Conservation (phyloP, 192 early-diverging fungal species). For the Podila epicladia region DNA sequence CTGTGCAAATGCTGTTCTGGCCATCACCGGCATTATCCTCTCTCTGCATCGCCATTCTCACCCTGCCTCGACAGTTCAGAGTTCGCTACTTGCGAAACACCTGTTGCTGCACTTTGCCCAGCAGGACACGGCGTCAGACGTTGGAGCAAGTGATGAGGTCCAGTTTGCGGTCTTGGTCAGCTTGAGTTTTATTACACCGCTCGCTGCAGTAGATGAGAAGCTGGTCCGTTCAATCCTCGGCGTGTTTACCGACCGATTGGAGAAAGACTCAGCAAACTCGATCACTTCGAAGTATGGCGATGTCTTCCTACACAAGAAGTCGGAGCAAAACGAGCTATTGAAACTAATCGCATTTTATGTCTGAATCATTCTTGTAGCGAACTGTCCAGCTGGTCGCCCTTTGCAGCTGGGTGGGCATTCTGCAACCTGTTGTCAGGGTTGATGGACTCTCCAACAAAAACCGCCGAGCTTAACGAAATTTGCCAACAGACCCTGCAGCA, state of each 20-base stretch:
- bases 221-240: slow-evolving; percentile 36
- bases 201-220: slow-evolving; percentile 51
- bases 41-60: slow-evolving; percentile 33
- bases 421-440: slow-evolving; percentile 49
- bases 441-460: slow-evolving; percentile 48
- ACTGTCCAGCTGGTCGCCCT: slow-evolving; percentile 44
- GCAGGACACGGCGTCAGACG: slow-evolving; percentile 22
- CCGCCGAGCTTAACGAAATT: slow-evolving; percentile 27
- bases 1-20: slow-evolving; percentile 51
- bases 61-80: slow-evolving; percentile 37
- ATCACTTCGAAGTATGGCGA: slow-evolving; percentile 9
- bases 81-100: slow-evolving; percentile 33
- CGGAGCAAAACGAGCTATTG: no score
- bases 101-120: slow-evolving; percentile 44
- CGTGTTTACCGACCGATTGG: slow-evolving; percentile 32
- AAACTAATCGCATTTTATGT: no score
- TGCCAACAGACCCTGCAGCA: slow-evolving; percentile 36
- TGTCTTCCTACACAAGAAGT: neutral
- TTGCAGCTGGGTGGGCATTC: slow-evolving; percentile 52
- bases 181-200: slow-evolving; percentile 48
- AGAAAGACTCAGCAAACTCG: slow-evolving; percentile 5
- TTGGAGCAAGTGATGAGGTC: slow-evolving; percentile 54
- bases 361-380: slow-evolving; percentile 12
- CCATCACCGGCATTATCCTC: slow-evolving; percentile 52
- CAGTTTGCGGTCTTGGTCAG: slow-evolving; percentile 51